Evolutionary conservation across 345 rosid genomes (phyloP).

Genomic region (Murraya paniculata): DNA sequence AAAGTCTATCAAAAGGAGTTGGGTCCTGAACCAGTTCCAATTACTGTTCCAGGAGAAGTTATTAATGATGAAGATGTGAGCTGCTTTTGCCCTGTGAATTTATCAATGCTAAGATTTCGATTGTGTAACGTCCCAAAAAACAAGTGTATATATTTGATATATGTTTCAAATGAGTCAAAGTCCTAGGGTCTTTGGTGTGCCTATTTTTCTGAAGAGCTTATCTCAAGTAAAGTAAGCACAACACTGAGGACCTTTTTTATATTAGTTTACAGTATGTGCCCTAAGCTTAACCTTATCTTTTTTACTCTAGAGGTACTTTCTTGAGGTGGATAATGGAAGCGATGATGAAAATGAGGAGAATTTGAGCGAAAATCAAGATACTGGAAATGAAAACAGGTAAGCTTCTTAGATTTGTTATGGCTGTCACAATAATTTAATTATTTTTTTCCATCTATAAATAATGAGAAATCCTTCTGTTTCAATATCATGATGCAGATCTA

Average conservation of each 20-base stretch:
- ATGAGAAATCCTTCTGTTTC: neutral
- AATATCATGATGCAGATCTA: slow-evolving; percentile 37
- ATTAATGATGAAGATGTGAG: slow-evolving; percentile 75
- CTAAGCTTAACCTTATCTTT: neutral
- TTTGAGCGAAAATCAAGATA: slow-evolving; percentile 27
- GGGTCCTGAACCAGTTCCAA: slow-evolving; percentile 90
- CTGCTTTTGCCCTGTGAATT: slow-evolving; percentile 5
- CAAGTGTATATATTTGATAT: neutral
- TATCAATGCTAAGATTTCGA: neutral
- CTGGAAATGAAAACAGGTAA: slow-evolving; percentile 50
- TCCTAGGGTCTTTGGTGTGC: neutral
- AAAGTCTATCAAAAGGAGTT: slow-evolving; percentile 71
- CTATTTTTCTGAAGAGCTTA: neutral
- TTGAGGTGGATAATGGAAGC: slow-evolving; percentile 59
- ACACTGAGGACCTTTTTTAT: neutral
- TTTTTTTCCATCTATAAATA: neutral
- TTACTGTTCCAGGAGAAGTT: slow-evolving; percentile 59
- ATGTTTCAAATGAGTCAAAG: neutral
- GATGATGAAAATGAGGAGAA: slow-evolving; percentile 45
- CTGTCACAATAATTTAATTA: neutral
- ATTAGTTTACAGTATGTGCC: neutral
- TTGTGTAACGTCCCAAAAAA: neutral
- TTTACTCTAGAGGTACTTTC: slow-evolving; percentile 60
- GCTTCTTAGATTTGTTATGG: neutral
- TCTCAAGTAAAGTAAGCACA: neutral